Base-by-base conservation (phyloP, 352 stramenopile species). In the Globisporangium recalcitrans region DNA sequence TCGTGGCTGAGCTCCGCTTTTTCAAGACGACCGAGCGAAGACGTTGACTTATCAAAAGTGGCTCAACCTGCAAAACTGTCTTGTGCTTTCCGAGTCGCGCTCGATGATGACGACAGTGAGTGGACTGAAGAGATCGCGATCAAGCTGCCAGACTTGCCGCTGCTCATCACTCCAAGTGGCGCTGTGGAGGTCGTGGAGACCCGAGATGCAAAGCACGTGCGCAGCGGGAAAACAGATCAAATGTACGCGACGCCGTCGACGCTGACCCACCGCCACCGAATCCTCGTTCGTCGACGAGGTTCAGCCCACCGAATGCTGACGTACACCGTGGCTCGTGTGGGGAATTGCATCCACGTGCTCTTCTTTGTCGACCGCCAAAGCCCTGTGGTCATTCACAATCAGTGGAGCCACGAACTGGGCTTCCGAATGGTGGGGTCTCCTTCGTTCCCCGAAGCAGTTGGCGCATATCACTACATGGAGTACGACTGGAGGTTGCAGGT, bases 361-460 rank as follows among this genome's bases (percentile, higher is more conserved):
- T 73, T 94, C 40, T 91, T 89, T 32, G 62, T 87, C 27, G 85
- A 94, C 61, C 73, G 67, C 21, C 80, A 92, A 31, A 73, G 80
- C 2, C 77, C 83, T 9, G 68, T 93, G 27, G 63, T 85, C 10
- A 60, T 94, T 42, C 71, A 86, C 40, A 94, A 94, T 36, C 62
- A 85, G 44, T 90, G 82, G 76, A 59, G 73, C 36, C 65, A 77
- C 16, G 46, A 63, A 11, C 26, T 94, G 13, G 80, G 72, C 8
- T 75, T 93, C 10, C 67, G 77, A 48, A 75, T 75, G n/a, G 46
- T 87, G 42, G 70, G 73, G 29, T 72, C 68, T 21, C 48, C 66
- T 32, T 81, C 75, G 19, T 72, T 76, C 29, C 77, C 81, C 14
- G 80, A 91, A 54, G 71, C 69, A 8, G 62, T 93, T 42, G 80